Conservation (phyloP, 805 yeast genomes). For the Saccharomycopsis sp. region DNA sequence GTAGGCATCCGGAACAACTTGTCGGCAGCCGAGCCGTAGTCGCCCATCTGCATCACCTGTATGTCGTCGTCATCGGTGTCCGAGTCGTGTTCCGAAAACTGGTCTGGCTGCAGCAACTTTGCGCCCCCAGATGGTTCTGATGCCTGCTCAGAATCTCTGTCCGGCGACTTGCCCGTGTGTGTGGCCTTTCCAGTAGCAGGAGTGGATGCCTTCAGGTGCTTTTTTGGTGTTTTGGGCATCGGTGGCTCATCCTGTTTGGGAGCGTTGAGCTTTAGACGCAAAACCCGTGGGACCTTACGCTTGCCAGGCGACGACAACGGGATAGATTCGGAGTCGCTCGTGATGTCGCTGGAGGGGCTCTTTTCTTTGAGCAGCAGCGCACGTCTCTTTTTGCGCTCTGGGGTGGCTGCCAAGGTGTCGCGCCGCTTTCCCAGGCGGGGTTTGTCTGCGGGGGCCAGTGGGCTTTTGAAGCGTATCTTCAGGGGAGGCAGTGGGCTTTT, state of each 20-base stretch:
- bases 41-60: neutral
- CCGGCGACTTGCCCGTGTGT: neutral
- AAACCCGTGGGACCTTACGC: neutral
- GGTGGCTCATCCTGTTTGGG: no score
- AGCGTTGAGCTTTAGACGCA: neutral
- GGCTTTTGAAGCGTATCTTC: no score
- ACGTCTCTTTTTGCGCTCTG: no score
- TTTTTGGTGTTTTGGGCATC: no score
- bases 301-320: neutral
- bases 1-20: neutral
- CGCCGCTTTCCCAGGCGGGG: no score
- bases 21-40: neutral
- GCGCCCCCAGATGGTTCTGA: neutral
- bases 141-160: neutral
- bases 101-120: neutral
- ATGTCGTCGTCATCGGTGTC: neutral
- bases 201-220: no score
- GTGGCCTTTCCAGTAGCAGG: no score
- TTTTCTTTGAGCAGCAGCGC: no score
- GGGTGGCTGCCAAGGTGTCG: no score
- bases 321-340: neutral
- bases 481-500: no score
- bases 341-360: no score
- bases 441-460: no score
- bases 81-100: slow-evolving; percentile 1